phyloP scores from a whole-genome alignment of 2,329 filamentous ascomycete species.

The Lachnellula cervina region DNA sequence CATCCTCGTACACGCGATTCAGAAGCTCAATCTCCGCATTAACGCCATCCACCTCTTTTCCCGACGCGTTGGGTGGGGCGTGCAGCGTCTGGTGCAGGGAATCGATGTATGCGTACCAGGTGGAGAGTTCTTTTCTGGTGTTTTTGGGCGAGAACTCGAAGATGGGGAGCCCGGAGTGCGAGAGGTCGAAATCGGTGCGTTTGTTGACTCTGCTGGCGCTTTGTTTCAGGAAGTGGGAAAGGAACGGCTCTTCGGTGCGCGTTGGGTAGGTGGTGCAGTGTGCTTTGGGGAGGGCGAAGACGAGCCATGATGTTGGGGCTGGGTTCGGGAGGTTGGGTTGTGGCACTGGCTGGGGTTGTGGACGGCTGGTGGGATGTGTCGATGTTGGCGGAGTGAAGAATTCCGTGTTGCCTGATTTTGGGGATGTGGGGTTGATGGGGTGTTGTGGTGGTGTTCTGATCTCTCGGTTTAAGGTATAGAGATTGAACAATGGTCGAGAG shows the following conservation, averaged over 20 bases:
- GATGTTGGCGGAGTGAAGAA: background rate
- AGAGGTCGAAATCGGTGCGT: slow-evolving; percentile 27
- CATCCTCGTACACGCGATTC: background rate
- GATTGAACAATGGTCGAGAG: slow-evolving; percentile 7
- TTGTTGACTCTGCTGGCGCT: slow-evolving; percentile 10
- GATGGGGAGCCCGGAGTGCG: slow-evolving; percentile 23
- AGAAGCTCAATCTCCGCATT: background rate
- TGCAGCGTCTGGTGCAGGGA: background rate
- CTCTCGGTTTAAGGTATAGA: no score
- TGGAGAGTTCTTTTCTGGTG: background rate
- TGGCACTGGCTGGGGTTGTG: background rate
- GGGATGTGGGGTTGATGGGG: slow-evolving; percentile 9
- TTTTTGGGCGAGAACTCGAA: slow-evolving; percentile 24
- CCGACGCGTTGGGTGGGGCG: background rate
- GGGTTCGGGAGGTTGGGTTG: slow-evolving; percentile 23
- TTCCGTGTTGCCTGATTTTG: background rate
- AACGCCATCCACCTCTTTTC: background rate
- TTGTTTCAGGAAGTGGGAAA: background rate
- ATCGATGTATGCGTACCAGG: background rate
- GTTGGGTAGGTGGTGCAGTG: slow-evolving; percentile 20
- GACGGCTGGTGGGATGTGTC: background rate
- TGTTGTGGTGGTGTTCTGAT: background rate
- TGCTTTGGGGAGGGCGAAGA: slow-evolving; percentile 25
- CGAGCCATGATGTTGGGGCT: slow-evolving; percentile 21
- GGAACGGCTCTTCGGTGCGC: slow-evolving; percentile 2